Evolutionary conservation across 768 basidiomycete genomes (phyloP).

Genomic region (Russula sp.): DNA sequence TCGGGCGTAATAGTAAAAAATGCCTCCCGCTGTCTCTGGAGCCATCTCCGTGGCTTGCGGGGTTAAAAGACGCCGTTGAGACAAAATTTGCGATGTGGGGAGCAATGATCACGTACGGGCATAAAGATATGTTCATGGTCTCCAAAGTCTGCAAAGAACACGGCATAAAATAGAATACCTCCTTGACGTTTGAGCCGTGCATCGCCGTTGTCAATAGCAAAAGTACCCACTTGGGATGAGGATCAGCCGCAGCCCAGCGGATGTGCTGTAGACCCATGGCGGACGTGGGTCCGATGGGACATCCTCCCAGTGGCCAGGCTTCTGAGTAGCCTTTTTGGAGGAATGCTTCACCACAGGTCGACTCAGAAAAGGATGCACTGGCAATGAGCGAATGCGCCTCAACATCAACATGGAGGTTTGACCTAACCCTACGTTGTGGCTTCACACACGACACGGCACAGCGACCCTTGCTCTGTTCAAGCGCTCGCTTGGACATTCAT

Average conservation of each 20-base stretch:
- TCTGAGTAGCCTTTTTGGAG: slow-evolving; percentile 1
- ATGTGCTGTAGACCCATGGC: slow-evolving; percentile 45
- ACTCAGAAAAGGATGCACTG: neutral
- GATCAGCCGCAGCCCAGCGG: slow-evolving; percentile 9
- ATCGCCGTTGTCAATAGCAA: neutral
- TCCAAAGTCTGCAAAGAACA: slow-evolving; percentile 24
- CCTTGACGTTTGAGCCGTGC: neutral
- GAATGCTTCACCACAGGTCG: neutral
- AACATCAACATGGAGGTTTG: neutral
- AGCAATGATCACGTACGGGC: slow-evolving; percentile 16
- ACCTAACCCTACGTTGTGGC: slow-evolving; percentile 6
- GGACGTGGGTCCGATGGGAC: slow-evolving; percentile 42
- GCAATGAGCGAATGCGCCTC: neutral
- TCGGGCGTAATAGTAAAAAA: slow-evolving; percentile 55
- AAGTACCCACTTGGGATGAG: slow-evolving; percentile 18
- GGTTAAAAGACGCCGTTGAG: neutral
- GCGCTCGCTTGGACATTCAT: too few relatives aligned
- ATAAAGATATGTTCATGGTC: slow-evolving; percentile 24
- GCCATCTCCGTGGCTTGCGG: slow-evolving; percentile 52
- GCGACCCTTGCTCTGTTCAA: too few relatives aligned
- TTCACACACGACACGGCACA: neutral
- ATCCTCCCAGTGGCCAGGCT: slow-evolving; percentile 3
- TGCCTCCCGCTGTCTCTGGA: slow-evolving; percentile 37
- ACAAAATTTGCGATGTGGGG: neutral
- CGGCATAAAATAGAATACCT: slow-evolving; percentile 21